Conservation (phyloP, 805 yeast species). For the Ogataea naganishii region DNA sequence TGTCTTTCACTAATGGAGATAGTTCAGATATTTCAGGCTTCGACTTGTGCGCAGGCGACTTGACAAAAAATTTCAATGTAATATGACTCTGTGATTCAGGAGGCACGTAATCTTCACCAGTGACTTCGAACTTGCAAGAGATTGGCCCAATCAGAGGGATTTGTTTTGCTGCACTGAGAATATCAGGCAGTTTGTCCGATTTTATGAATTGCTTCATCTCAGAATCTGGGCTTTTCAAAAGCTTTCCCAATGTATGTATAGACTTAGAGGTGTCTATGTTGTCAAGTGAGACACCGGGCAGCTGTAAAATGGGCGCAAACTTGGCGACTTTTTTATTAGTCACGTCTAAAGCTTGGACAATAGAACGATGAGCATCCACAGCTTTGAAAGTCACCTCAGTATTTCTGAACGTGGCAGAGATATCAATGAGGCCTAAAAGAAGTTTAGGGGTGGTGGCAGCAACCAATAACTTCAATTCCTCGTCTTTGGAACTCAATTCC, state of each 20-base stretch:
- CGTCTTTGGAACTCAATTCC: conserved; percentile 24
- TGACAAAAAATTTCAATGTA: conserved; percentile 63
- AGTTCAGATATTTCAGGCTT: conserved; percentile 35
- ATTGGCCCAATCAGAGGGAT: conserved; percentile 65
- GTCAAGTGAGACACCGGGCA: conserved; percentile 59
- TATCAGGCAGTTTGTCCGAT: conserved; percentile 27
- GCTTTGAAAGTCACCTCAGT: conserved; percentile 54
- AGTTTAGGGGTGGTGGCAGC: conserved; percentile 59
- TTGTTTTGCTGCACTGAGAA: conserved; percentile 47
- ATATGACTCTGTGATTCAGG: conserved; percentile 71
- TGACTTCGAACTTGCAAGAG: conserved; percentile 69
- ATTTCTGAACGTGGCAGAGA: conserved; percentile 72
- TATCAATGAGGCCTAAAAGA: conserved; percentile 66
- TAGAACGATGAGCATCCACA: conserved; percentile 57
- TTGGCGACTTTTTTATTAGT: conserved; percentile 31
- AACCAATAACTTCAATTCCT: conserved; percentile 40
- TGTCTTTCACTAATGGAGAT: conserved; percentile 21
- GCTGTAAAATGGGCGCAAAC: conserved; percentile 65
- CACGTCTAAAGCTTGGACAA: conserved; percentile 62
- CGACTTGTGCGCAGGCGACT: conserved; percentile 64
- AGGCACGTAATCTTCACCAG: conserved; percentile 71
- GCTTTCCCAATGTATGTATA: conserved; percentile 61
- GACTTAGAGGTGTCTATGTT: conserved; percentile 39
- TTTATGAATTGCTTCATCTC: conserved; percentile 52
- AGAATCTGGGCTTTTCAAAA: conserved; percentile 49